Percentiles rank a stretch among this genome's conserved stretches.
These are phyloP conservation scores for Beauveria caledonica DNA, from an alignment of 2,329 filamentous ascomycete species.

Conservation along the genomic window DNA sequence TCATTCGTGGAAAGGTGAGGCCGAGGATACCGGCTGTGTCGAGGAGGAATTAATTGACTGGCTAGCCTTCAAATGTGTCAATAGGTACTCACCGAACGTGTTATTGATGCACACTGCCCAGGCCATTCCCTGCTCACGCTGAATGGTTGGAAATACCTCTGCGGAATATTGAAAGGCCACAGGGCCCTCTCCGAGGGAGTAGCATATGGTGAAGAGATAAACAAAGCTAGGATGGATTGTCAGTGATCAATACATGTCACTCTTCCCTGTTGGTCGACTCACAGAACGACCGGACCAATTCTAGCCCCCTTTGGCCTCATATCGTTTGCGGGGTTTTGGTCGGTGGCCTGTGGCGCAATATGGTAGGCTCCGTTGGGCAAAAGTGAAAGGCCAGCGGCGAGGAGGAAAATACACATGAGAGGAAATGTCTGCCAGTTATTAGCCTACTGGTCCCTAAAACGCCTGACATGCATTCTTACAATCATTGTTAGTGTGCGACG, in stretches of 20 bases:
- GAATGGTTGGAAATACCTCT: conserved; percentile 58
- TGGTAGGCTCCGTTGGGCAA: conserved; percentile 14
- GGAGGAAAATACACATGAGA: conserved; percentile 21
- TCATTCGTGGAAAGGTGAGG: conserved; percentile 44
- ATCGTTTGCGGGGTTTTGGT: conserved; percentile 13
- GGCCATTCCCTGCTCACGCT: conserved; percentile 59
- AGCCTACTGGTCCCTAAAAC: conserved; percentile 3
- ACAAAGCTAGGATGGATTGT: conserved; percentile 16
- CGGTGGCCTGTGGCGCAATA: conserved; percentile 9
- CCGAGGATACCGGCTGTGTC: conserved; percentile 38
- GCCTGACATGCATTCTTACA: conserved; percentile 13
- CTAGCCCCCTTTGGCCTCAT: conserved; percentile 13
- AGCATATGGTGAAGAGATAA: conserved; percentile 22
- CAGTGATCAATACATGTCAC: not conserved
- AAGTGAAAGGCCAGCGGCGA: conserved; percentile 19
- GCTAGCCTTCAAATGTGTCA: not conserved
- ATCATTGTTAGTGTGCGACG: conserved; percentile 19
- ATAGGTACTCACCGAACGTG: conserved; percentile 17
- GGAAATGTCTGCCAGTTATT: conserved; percentile 18
- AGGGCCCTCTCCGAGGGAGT: conserved; percentile 45
- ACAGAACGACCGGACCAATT: conserved; percentile 16
- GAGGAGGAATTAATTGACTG: not conserved
- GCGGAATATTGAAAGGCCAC: conserved; percentile 58
- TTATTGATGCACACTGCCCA: conserved; percentile 43
- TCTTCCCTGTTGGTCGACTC: not conserved